Evolutionary conservation across 441 rosid species (phyloP).

Genomic region (Mallotus japonicus): DNA sequence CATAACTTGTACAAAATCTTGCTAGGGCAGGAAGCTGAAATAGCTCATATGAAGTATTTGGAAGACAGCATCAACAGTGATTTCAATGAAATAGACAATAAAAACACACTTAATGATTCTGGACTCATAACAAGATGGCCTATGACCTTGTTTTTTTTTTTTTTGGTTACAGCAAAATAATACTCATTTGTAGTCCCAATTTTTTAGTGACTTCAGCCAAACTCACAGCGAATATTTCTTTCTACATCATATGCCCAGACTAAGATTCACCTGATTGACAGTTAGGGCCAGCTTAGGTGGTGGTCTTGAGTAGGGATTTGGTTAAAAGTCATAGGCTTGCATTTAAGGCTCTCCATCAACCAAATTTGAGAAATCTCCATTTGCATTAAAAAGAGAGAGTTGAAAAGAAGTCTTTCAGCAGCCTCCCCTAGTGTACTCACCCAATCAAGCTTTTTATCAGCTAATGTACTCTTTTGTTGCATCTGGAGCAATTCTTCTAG

Average conservation of each 20-base stretch:
- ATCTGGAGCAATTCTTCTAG: background rate
- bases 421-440: background rate
- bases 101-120: no score
- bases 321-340: background rate
- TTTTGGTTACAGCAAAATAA: no score
- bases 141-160: no score
- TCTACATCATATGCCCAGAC: background rate
- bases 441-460: background rate
- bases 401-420: background rate
- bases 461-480: background rate
- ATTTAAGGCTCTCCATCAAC: background rate
- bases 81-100: no score
- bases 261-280: background rate
- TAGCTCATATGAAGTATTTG: no score
- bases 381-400: background rate
- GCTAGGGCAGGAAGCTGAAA: no score
- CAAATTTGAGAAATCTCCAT: background rate
- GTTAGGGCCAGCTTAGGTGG: background rate
- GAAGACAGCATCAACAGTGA: no score
- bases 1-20: no score
- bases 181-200: no score
- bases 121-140: no score
- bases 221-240: background rate
- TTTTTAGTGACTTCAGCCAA: no score
- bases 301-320: background rate